These are phyloP conservation scores for Cryphonectria nitschkei DNA, from an alignment of 2,329 filamentous ascomycete species.

Conservation along the genomic window DNA sequence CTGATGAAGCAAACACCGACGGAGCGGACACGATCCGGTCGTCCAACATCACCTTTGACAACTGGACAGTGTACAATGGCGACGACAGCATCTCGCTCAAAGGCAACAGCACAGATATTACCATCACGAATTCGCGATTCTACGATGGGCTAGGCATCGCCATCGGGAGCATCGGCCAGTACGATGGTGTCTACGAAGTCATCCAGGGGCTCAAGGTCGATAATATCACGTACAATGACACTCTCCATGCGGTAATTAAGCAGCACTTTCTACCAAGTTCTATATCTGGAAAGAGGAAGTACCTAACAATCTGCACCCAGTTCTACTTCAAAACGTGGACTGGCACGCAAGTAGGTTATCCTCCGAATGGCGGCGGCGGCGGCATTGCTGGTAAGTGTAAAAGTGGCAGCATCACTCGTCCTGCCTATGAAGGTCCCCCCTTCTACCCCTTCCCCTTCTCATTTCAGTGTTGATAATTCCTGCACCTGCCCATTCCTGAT, in stretches of 20 bases:
- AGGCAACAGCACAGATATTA: conserved; percentile 35
- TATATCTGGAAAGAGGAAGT: too few relatives aligned
- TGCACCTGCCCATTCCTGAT: background rate
- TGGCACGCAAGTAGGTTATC: conserved; percentile 46
- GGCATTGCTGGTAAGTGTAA: conserved; percentile 45
- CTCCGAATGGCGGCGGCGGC: conserved; percentile 54
- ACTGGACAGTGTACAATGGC: conserved; percentile 36
- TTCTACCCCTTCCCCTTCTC: background rate
- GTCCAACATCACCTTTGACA: conserved; percentile 34
- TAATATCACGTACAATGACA: conserved; percentile 45
- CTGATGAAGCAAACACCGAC: conserved; percentile 37
- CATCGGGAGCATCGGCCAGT: conserved; percentile 54
- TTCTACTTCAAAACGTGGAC: conserved; percentile 55
- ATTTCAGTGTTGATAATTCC: background rate
- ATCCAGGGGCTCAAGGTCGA: conserved; percentile 46
- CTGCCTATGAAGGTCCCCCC: background rate
- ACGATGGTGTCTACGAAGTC: conserved; percentile 46
- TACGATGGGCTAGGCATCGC: conserved; percentile 48
- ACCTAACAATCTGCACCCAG: background rate
- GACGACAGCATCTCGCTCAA: conserved; percentile 33
- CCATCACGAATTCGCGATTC: conserved; percentile 45
- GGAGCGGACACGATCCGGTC: conserved; percentile 37
- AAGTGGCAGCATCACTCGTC: background rate
- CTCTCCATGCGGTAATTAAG: conserved; percentile 39
- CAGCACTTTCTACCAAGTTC: background rate